phyloP scores from a whole-genome alignment of 176 grass and related monocot genomes.

The Musa schizocarpa region DNA sequence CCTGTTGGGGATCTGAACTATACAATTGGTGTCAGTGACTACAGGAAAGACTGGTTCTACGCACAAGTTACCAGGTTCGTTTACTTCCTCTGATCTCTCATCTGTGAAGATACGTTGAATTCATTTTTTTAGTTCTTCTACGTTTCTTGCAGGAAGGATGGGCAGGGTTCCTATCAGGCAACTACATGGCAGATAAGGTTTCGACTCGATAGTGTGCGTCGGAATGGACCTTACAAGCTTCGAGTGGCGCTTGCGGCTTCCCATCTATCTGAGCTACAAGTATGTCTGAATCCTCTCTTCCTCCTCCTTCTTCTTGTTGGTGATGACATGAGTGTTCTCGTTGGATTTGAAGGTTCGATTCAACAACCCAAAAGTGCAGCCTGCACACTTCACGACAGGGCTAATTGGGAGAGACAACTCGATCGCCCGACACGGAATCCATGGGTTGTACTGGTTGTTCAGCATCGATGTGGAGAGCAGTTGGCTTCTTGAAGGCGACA shows the following conservation, averaged over 20 bases:
- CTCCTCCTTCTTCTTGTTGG: neutral
- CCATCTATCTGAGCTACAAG: neutral
- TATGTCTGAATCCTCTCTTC: neutral
- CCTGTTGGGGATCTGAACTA: constrained; percentile 37
- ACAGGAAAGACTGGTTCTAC: constrained; percentile 74
- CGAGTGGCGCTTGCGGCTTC: neutral
- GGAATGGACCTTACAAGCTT: neutral
- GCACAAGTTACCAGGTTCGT: constrained; percentile 79
- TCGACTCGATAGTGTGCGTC: neutral
- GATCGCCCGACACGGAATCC: constrained; percentile 47
- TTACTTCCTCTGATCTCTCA: neutral
- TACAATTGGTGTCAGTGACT: constrained; percentile 19
- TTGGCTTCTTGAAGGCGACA: constrained; percentile 30
- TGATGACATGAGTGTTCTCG: neutral
- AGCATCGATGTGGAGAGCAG: constrained; percentile 24
- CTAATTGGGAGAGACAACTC: constrained; percentile 43
- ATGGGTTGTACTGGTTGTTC: constrained; percentile 32
- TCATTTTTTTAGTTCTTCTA: too few species aligned
- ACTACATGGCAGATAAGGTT: neutral
- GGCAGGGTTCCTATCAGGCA: neutral
- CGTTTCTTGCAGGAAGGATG: neutral
- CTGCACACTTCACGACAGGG: constrained; percentile 21
- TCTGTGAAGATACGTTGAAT: neutral
- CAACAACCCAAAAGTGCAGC: neutral
- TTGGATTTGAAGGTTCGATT: constrained; percentile 20